These are phyloP conservation scores for Fonsecaea pedrosoi DNA, from an alignment of 2,329 filamentous ascomycete genomes.

Conservation along the genomic window DNA sequence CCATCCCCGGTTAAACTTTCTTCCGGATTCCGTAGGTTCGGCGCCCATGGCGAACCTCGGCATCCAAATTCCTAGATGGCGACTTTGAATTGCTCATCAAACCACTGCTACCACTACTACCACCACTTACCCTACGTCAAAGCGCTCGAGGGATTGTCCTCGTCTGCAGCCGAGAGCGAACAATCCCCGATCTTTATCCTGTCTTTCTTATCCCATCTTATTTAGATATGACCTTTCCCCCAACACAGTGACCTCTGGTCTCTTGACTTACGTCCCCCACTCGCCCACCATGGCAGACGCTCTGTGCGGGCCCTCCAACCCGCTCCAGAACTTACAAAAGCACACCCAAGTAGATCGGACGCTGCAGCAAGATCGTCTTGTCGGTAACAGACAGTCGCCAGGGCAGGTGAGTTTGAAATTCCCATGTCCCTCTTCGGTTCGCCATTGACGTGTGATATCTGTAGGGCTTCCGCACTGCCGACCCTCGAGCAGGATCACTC, in stretches of 20 bases:
- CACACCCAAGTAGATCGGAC: conserved; percentile 72
- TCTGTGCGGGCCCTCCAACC: conserved; percentile 76
- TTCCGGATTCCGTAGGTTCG: background rate
- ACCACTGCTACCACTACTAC: background rate
- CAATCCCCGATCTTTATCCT: conserved; percentile 5
- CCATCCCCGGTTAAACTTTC: background rate
- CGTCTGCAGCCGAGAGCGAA: conserved; percentile 1
- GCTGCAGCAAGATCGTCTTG: conserved; percentile 74
- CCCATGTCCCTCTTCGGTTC: conserved; percentile 12
- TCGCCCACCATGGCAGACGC: conserved; percentile 66
- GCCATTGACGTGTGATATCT: background rate
- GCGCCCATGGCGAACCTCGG: background rate
- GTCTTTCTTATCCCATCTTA: background rate
- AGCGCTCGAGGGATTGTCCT: background rate
- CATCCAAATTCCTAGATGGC: background rate
- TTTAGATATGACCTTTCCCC: conserved; percentile 9
- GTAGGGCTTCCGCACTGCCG: conserved; percentile 68
- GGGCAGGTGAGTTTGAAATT: conserved; percentile 56
- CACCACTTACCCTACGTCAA: background rate
- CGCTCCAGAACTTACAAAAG: conserved; percentile 74
- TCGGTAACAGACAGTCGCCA: conserved; percentile 58
- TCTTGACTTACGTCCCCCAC: conserved; percentile 6
- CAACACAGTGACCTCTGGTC: background rate
- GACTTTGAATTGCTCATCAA: conserved; percentile 2
- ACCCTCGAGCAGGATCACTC: conserved; percentile 60